Conservation (phyloP, 1,284 basidiomycete species). For the Cutaneotrichosporon mucoides region DNA sequence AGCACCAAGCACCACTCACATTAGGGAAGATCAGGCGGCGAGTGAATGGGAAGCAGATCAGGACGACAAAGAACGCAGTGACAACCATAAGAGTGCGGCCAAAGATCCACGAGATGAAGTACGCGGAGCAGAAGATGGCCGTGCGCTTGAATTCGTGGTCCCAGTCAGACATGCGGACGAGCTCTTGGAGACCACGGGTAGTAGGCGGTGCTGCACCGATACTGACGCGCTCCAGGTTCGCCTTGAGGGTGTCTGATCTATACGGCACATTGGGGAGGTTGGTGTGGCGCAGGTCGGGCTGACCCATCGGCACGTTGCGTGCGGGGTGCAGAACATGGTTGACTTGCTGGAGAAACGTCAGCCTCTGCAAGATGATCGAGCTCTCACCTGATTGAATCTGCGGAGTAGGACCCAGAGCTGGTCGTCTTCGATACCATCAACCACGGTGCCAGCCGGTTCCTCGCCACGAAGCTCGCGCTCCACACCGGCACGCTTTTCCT, state of each 20-base stretch:
- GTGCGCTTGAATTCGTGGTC: slow-evolving; percentile 52
- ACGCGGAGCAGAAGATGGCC: slow-evolving; percentile 49
- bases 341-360: slow-evolving; percentile 38
- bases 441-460: slow-evolving; percentile 43
- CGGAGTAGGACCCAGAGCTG: slow-evolving; percentile 47
- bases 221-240: slow-evolving; percentile 55
- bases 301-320: slow-evolving; percentile 33
- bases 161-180: slow-evolving; percentile 53
- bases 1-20: slow-evolving; percentile 12
- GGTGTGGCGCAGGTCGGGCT: slow-evolving; percentile 38
- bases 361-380: neutral
- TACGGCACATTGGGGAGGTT: slow-evolving; percentile 29
- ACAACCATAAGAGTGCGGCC: slow-evolving; percentile 50
- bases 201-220: slow-evolving; percentile 49
- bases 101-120: slow-evolving; percentile 53
- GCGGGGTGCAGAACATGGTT: slow-evolving; percentile 48
- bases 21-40: slow-evolving; percentile 55
- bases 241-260: slow-evolving; percentile 49
- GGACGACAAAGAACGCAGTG: slow-evolving; percentile 46
- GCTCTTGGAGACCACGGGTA: slow-evolving; percentile 53
- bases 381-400: slow-evolving; percentile 47
- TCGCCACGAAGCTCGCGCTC: slow-evolving; percentile 43
- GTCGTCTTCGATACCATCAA: slow-evolving; percentile 50
- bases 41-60: slow-evolving; percentile 53
- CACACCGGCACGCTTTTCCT: slow-evolving; percentile 48